Evolutionary conservation across 164 flowering plant genomes (phyloP), one percentile per base, ranked within the genome.

Genomic region (Vitis labrusca): DNA sequence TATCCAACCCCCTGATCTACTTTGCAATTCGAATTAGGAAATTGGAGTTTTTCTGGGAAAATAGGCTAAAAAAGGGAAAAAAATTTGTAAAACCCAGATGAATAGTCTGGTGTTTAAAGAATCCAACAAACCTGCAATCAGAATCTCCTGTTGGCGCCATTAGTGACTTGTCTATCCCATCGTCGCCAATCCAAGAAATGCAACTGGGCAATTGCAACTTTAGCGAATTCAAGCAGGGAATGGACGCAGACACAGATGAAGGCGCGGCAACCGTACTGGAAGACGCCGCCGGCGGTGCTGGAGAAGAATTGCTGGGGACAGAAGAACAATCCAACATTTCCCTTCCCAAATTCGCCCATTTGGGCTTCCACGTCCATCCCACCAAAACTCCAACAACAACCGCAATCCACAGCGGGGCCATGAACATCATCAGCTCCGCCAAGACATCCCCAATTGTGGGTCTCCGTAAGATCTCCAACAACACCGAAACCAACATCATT

Each of bases 311-410:
- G 17, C 49, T 69, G 5, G 76, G 59, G 44, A 13, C 17, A 2
- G 74, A 69, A 55, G 74, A 69, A 55, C 14, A 73, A 67, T 68
- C 80, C 65, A 76, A 63, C 32, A 70, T 47, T 9, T 78, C 81
- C 23, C 73, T 73, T 4, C 80, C 84, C 50, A 82, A 73, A 70
- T 59, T 73, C 12, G 84, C 92, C 97, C 96, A 92, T 57, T 82
- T 85, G 5, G 98, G 97, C 70, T 76, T 91, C 97, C 97, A 93
- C 2, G 82, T 65, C 98, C 98, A 93, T 0, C 97, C 98, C 60
- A 93, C 85, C 69, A 89, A 27, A 50, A 93, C 82, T 57, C 98
- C 97, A 23, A 88, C 79, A 60, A 86, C 47, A 51, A 88, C 82
- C 15, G 94, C 91, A 61, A 84, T 59, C 94, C 92, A 89, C 8